Percentiles rank a stretch among this genome's conserved stretches.
Evolutionary conservation across 176 grass and related monocot species (phyloP).

Genomic region (Carex myosuroides): DNA sequence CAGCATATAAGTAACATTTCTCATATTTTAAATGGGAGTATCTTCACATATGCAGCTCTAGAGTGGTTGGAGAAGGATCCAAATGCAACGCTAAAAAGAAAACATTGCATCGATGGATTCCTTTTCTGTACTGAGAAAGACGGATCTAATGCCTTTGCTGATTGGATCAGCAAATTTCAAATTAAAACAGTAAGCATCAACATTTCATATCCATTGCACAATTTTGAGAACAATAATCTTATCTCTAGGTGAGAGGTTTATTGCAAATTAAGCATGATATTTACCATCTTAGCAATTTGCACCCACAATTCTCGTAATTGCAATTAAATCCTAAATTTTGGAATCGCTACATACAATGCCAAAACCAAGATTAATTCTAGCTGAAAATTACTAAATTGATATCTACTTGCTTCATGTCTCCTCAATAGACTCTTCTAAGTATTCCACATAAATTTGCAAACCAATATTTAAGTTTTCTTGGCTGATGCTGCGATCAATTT

Average conservation of each 20-base stretch:
- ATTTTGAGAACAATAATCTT: slow-evolving; percentile 1
- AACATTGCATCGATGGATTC: slow-evolving; percentile 81
- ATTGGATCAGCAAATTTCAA: slow-evolving; percentile 60
- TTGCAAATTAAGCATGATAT: not conserved
- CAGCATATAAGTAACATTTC: not conserved
- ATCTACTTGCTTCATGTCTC: not conserved
- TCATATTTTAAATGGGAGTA: not conserved
- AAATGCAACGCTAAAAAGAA: slow-evolving; percentile 68
- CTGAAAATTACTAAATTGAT: not conserved
- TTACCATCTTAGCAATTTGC: not conserved
- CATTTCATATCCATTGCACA: not conserved
- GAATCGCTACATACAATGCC: not conserved
- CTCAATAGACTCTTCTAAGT: not conserved
- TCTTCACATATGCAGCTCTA: slow-evolving; percentile 41
- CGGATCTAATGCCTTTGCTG: slow-evolving; percentile 64
- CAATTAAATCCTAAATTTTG: not conserved
- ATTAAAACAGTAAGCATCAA: slow-evolving; percentile 57
- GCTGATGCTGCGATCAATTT: not conserved
- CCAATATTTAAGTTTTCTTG: not conserved
- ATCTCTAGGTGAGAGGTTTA: not conserved
- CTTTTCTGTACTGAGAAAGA: slow-evolving; percentile 62
- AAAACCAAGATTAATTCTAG: not conserved
- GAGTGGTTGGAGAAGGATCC: slow-evolving; percentile 79
- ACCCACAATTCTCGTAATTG: not conserved
- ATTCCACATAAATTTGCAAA: not conserved